phyloP scores from a whole-genome alignment of 2,329 filamentous ascomycete species.

The Ophiostoma sp. region DNA sequence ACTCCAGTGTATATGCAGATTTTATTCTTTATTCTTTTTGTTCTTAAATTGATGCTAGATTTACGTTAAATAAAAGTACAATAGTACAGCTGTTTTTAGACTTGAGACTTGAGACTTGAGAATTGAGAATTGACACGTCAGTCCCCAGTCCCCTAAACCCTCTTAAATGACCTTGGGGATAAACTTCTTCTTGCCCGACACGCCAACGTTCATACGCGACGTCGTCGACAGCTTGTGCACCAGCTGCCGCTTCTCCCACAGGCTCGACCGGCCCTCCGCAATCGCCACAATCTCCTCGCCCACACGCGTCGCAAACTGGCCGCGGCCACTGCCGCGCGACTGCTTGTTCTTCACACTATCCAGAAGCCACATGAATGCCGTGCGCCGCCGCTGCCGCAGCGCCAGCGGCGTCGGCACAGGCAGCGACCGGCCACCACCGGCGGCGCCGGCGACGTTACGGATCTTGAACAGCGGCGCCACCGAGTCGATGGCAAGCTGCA shows the following conservation, averaged over 20 bases:
- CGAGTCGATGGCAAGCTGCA: conserved; percentile 85
- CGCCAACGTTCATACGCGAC: conserved; percentile 62
- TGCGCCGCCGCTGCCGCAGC: conserved; percentile 68
- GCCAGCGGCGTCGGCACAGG: conserved; percentile 75
- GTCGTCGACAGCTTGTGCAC: conserved; percentile 78
- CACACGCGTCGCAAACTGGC: conserved; percentile 69
- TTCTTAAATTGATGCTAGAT: background rate
- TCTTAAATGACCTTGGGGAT: background rate
- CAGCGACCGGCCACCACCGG: conserved; percentile 78
- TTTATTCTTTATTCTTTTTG: background rate
- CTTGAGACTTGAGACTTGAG: background rate
- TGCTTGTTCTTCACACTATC: conserved; percentile 74
- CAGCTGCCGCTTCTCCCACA: conserved; percentile 75
- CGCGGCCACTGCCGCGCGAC: conserved; percentile 64
- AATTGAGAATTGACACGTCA: no score
- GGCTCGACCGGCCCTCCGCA: conserved; percentile 74
- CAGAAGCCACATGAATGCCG: conserved; percentile 84
- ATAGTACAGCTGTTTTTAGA: background rate
- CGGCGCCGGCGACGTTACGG: conserved; percentile 66
- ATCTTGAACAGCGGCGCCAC: conserved; percentile 84
- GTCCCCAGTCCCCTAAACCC: background rate
- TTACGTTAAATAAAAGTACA: background rate
- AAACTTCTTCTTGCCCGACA: conserved; percentile 11
- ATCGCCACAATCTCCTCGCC: conserved; percentile 83
- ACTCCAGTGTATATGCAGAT: background rate